These are phyloP conservation scores for Suillus clintonianus DNA, from an alignment of 768 basidiomycete species.

Conservation along the genomic window DNA sequence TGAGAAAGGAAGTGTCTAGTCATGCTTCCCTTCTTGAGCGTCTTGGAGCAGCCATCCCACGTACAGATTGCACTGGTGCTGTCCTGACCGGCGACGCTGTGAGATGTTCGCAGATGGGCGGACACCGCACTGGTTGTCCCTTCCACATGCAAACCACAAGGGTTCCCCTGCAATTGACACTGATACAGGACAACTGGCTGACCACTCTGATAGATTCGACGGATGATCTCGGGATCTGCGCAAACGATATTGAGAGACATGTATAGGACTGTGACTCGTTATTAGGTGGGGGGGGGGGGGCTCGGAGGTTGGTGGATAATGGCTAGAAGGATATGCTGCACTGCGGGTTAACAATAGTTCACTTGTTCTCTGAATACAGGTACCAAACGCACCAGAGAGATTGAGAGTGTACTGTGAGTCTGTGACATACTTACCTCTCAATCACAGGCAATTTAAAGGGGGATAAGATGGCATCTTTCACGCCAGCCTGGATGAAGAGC, in stretches of 20 bases:
- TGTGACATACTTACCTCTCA: neutral
- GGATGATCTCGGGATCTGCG: neutral
- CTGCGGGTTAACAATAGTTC: neutral
- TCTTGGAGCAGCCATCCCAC: slow-evolving; percentile 2
- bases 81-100: neutral
- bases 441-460: neutral
- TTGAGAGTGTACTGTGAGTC: neutral
- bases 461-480: neutral
- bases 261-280: neutral
- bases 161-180: neutral
- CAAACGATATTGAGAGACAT: neutral
- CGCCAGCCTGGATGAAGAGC: neutral
- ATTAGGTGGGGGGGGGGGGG: too few species aligned
- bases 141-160: neutral
- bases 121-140: neutral
- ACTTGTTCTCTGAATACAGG: neutral
- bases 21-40: slow-evolving; percentile 6
- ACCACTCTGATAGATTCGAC: neutral
- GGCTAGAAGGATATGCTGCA: neutral
- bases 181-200: neutral
- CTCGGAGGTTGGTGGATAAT: neutral
- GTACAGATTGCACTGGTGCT: neutral
- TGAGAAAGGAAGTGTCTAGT: slow-evolving; percentile 8
- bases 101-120: slow-evolving; percentile 5
- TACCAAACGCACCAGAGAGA: neutral